Evolutionary conservation across 2,329 filamentous ascomycete species (phyloP), one percentile per base, ranked within the genome.

Genomic region (Cladophialophora exuberans): DNA sequence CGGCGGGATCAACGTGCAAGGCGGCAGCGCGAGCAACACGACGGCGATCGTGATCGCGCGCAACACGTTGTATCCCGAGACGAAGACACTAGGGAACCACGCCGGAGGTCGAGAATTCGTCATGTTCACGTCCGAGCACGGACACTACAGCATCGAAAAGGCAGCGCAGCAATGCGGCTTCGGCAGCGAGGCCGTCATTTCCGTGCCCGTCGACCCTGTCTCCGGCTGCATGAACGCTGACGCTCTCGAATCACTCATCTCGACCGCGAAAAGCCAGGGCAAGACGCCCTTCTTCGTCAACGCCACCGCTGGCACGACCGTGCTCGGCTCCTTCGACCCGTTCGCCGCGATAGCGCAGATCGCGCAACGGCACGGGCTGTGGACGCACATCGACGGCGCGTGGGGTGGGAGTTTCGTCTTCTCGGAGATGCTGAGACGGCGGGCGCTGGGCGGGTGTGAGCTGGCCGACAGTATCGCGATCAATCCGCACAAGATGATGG

Each of bases 401-500:
- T 97, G 92, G 93, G 94, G 94, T 62, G 93, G 91, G 0, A 82
- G 86, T 1, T 90, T 89, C 56, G 80, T 89, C 61, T 97, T 97
- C 73, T 88, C 85, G 3, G 44, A 53, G 0, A 38, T 78, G n/a
- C 74, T 74, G 54, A 86, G 88, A 38, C 76, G 75, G 41, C 64
- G 74, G 50, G 89, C 90, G 67, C 75, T 97, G 7, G 70, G 76
- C 1, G 93, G 93, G 11, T 77, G 82, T 2, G 80, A 91, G 39
- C 79, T 87, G 35, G 94, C 92, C 7, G 82, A 97, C 72, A 90
- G 85, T 11, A 77, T 97, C 33, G 90, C 91, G 1, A 83, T 96
- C 51, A 97, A 96, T 72, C 92, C 94, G 54, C 94, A 99, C 76
- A 97, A 97, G 76, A 97, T 97, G 94, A 82, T 97, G 68, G 90